Evolutionary conservation across 768 basidiomycete genomes (phyloP), one percentile per base, ranked within the genome.

Genomic region (Cubamyces sp.): DNA sequence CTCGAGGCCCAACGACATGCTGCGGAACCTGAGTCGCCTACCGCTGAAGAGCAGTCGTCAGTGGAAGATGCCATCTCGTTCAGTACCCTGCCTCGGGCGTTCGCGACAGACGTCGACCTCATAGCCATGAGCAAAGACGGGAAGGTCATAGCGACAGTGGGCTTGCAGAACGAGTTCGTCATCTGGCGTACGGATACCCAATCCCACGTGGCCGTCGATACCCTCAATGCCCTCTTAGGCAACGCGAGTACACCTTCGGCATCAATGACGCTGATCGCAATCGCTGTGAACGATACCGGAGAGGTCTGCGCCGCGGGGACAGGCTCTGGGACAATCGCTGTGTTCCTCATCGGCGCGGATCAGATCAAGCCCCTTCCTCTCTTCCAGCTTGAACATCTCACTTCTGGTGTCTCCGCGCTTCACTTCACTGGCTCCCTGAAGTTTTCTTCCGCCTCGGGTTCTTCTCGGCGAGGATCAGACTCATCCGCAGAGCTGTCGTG

Each of bases 1-100:
- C 81, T 97, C 39, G 95, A 95, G 68, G 90, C 92, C 3, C 93
- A 95, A 69, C 81, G 88, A 42, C 82, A 89, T 70, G 81, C 84
- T 34, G 77, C 77, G 1, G 84, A 84, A 39, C 69, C 77, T 0
- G 80, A 81, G 61, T 66, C 73, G 8, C 66, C 73, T 9, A 73
- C 76, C 4, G 46, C 64, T 8, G 64, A 70, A 18, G 73, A 76
- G 54, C 46, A 65, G 37, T 56, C 65, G 28, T 57, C 76, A 3
- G 71, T 85, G 14, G 77, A 82, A 55, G 76, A 74, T 25, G 70
- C 78, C 15, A 71, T 89, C 2, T 74, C 79, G 18, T 91, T 93
- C 67, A 79, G 81, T 8, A 88, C 90, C 1, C 79, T 96, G 14
- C 88, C 91, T n/a, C 85, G 92, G n/a, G 82, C 85, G 4, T 92